Conservation (phyloP, 371 early-diverging fungal genomes). For the Mucor racemosus region DNA sequence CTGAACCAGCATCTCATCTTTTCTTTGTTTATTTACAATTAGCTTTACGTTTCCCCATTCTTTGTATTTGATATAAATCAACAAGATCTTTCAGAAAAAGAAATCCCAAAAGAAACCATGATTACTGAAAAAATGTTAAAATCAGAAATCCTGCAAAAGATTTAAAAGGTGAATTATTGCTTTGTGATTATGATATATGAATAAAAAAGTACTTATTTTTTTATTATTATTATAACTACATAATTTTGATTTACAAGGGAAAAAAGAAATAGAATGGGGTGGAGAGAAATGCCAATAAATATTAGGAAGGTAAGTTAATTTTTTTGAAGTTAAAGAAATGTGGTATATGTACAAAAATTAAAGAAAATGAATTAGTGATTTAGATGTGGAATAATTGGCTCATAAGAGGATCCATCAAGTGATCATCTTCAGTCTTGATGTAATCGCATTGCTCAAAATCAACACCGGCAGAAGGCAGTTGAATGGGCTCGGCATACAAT, state of each 20-base stretch:
- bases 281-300: slow-evolving; percentile 5
- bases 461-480: slow-evolving; percentile 22
- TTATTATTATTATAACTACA: not conserved
- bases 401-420: slow-evolving; percentile 22
- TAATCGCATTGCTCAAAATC: slow-evolving; percentile 30
- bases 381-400: slow-evolving; percentile 29
- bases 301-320: slow-evolving; percentile 2
- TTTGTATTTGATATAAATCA: not conserved
- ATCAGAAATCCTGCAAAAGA: not conserved
- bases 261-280: not conserved
- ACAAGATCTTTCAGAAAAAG: not conserved
- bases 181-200: not conserved
- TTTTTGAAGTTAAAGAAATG: slow-evolving; percentile 1
- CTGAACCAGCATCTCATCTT: not conserved
- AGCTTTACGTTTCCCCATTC: not conserved
- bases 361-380: not conserved
- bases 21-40: not conserved
- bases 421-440: slow-evolving; percentile 31
- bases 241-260: not conserved
- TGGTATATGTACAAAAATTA: slow-evolving; percentile 18
- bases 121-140: not conserved
- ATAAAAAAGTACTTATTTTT: not conserved
- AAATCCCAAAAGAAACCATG: not conserved
- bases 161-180: not conserved
- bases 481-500: slow-evolving; percentile 23